These are phyloP conservation scores for Leptoxyphium fumago DNA, from an alignment of 2,329 filamentous ascomycete genomes.

Conservation along the genomic window DNA sequence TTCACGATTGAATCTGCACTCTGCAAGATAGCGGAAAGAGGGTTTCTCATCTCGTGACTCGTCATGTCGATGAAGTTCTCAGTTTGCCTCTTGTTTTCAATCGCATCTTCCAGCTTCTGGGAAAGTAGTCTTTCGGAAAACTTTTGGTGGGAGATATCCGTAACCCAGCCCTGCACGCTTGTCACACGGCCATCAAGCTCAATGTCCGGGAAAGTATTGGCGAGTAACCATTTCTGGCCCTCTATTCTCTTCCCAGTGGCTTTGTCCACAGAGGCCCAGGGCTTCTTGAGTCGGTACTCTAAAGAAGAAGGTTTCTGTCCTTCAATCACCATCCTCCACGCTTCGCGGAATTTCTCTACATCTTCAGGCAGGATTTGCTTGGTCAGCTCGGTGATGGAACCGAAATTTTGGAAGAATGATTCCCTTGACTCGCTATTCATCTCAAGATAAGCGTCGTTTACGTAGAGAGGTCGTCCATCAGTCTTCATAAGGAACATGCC, in stretches of 20 bases:
- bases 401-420: conserved; percentile 3
- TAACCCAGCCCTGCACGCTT: conserved; percentile 19
- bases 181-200: conserved; percentile 15
- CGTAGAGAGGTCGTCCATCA: conserved; percentile 22
- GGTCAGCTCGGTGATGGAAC: background rate
- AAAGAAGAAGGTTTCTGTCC: conserved; percentile 21
- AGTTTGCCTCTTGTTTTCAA: conserved; percentile 22
- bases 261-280: conserved; percentile 18
- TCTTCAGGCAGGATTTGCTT: conserved; percentile 21
- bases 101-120: conserved; percentile 20
- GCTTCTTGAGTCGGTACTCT: conserved; percentile 24
- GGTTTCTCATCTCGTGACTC: conserved; percentile 30
- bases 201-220: conserved; percentile 18
- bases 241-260: conserved; percentile 12
- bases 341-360: conserved; percentile 14
- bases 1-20: conserved; percentile 29
- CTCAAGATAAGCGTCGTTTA: conserved; percentile 27
- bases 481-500: conserved; percentile 24
- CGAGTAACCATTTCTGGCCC: conserved; percentile 19
- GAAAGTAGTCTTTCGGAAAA: conserved; percentile 17
- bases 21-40: conserved; percentile 29
- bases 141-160: conserved; percentile 21
- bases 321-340: conserved; percentile 19
- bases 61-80: conserved; percentile 26
- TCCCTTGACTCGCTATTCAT: conserved; percentile 17